These are phyloP conservation scores for Leonotis leonurus DNA, from an alignment of 257 asterid genomes.

Conservation along the genomic window DNA sequence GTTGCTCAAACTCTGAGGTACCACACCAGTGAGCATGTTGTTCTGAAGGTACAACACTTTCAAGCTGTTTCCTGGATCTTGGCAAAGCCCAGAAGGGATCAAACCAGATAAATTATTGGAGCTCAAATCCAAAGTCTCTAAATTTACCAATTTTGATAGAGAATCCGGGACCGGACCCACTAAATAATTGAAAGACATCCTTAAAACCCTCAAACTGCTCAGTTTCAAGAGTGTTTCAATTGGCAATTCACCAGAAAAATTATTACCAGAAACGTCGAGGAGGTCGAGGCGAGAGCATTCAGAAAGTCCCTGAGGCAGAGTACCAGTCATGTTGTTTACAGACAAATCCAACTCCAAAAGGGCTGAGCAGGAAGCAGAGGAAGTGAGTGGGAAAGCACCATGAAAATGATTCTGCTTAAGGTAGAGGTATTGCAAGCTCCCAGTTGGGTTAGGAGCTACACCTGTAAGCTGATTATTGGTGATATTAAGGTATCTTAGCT, in stretches of 20 bases:
- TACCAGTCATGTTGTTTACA: constrained; percentile 50
- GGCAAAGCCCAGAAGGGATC: constrained; percentile 67
- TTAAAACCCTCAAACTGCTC: constrained; percentile 47
- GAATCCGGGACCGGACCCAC: constrained; percentile 61
- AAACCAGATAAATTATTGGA: constrained; percentile 65
- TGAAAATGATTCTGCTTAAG: constrained; percentile 46
- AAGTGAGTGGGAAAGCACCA: constrained; percentile 38
- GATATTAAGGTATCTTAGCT: constrained; percentile 61
- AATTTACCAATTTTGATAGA: constrained; percentile 35
- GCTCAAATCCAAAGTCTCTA: constrained; percentile 77
- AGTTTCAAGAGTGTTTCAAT: constrained; percentile 45
- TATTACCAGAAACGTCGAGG: constrained; percentile 59
- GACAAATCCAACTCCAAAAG: constrained; percentile 69
- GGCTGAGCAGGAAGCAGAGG: constrained; percentile 49
- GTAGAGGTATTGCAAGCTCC: constrained; percentile 47
- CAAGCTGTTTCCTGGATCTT: constrained; percentile 41
- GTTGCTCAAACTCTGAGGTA: constrained; percentile 59
- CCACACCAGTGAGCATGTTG: constrained; percentile 49
- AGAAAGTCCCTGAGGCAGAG: constrained; percentile 48
- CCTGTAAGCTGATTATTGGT: constrained; percentile 64
- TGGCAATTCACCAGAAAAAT: constrained; percentile 69
- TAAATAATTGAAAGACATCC: constrained; percentile 59
- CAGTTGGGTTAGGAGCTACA: constrained; percentile 40
- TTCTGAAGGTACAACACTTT: constrained; percentile 73
- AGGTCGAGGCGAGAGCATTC: constrained; percentile 55